These are phyloP conservation scores for Chamaecrista fasciculata DNA, from an alignment of 306 rosid genomes.

Conservation along the genomic window DNA sequence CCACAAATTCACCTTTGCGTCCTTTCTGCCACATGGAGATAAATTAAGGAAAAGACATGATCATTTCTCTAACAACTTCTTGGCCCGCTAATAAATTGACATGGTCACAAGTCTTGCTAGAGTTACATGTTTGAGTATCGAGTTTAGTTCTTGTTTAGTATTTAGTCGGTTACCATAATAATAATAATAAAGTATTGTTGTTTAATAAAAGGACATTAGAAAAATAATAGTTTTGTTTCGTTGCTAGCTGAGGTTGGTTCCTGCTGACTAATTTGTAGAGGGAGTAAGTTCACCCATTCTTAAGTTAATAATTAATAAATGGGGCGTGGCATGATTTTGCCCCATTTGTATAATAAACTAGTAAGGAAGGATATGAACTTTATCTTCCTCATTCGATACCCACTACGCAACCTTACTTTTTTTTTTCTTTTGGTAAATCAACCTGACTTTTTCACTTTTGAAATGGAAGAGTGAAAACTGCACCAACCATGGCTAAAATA, in stretches of 20 bases:
- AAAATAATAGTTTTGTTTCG: neutral
- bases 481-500: too few species aligned
- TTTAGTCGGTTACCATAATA: too few species aligned
- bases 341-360: neutral
- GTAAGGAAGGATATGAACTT: too few species aligned
- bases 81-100: neutral
- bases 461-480: neutral
- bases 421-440: too few species aligned
- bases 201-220: too few species aligned
- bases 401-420: neutral
- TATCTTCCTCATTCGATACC: neutral
- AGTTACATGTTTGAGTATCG: neutral
- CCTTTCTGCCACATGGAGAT: neutral
- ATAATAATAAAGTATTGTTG: too few species aligned
- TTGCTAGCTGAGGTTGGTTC: neutral
- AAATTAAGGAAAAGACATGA: neutral
- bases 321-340: conserved; percentile 20
- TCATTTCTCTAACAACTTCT: neutral
- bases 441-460: conserved; percentile 8
- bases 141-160: too few species aligned
- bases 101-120: neutral
- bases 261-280: neutral
- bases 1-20: neutral
- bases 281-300: conserved; percentile 5
- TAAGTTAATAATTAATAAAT: neutral